A percentile compares a stretch with the other conserved stretches of the same genome.
phyloP scores from a whole-genome alignment of 169 alveolate genomes.

The Eimeria maxima region DNA sequence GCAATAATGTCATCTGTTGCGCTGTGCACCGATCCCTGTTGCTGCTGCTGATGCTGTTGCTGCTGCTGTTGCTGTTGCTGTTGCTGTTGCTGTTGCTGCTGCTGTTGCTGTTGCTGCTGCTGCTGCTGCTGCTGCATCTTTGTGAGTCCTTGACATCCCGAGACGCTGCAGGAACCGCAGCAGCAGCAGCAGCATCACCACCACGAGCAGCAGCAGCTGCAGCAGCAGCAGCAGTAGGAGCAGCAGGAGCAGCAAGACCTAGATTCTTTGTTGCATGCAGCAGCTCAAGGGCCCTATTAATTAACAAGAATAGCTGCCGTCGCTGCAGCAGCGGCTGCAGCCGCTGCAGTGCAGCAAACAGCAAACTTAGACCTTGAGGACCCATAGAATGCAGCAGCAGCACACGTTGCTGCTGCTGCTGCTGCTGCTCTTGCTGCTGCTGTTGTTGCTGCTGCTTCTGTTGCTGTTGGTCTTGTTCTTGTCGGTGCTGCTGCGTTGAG shows the following conservation, averaged over 20 bases:
- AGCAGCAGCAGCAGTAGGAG: not conserved
- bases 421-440: not conserved
- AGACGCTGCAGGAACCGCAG: not conserved
- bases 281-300: not conserved
- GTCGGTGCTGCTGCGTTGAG: not conserved
- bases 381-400: constrained; percentile 8
- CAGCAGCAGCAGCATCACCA: constrained; percentile 6
- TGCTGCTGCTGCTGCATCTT: not conserved
- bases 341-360: not conserved
- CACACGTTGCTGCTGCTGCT: not conserved
- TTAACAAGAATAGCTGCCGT: not conserved
- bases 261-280: not conserved
- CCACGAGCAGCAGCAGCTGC: constrained; percentile 10
- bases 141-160: not conserved
- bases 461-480: not conserved
- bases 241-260: not conserved
- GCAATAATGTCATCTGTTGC: not conserved
- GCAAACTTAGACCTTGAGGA: not conserved
- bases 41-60: not conserved
- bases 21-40: not conserved
- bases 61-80: constrained; percentile 2
- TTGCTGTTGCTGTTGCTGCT: not conserved
- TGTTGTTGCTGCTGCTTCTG: not conserved
- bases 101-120: constrained; percentile 2
- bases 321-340: not conserved